These are phyloP conservation scores for Penicillium lividum DNA, from an alignment of 495 filamentous ascomycete species.

Conservation along the genomic window DNA sequence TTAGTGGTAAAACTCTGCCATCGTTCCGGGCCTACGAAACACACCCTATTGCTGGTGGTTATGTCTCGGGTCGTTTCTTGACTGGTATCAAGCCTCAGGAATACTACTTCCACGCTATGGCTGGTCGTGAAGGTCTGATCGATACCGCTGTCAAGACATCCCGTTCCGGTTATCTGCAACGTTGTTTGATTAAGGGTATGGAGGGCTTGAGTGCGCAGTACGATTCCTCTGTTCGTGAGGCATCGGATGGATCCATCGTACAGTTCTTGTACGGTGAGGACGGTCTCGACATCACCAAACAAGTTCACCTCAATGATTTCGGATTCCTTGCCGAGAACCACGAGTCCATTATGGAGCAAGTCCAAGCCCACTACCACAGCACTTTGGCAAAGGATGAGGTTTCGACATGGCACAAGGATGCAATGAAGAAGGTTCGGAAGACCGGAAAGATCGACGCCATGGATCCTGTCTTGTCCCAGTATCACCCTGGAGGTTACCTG, in stretches of 20 bases:
- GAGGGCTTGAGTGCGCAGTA: constrained; percentile 91
- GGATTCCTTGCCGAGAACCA: constrained; percentile 85
- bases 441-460: constrained; percentile 63
- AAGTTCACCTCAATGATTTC: constrained; percentile 88
- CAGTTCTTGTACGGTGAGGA: constrained; percentile 98
- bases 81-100: constrained; percentile 97
- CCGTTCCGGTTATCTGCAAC: constrained; percentile 92
- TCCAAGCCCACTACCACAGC: constrained; percentile 51
- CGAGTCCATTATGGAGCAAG: constrained; percentile 53
- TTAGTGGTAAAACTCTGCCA: constrained; percentile 93
- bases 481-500: constrained; percentile 71
- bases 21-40: constrained; percentile 93
- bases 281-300: constrained; percentile 89
- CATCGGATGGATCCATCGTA: constrained; percentile 82
- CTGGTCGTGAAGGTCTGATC: constrained; percentile 96
- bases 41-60: constrained; percentile 86
- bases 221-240: constrained; percentile 87
- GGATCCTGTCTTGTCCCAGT: constrained; percentile 74
- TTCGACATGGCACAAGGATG: constrained; percentile 63
- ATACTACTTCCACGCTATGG: constrained; percentile 99
- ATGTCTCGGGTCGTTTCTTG: constrained; percentile 94
- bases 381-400: constrained; percentile 55
- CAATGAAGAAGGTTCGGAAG: constrained; percentile 77
- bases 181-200: constrained; percentile 99
- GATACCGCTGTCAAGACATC: constrained; percentile 99